A percentile compares a stretch with the other conserved stretches of the same genome.
phyloP scores from a whole-genome alignment of 164 flowering plant species.

The Vitis labrusca region DNA sequence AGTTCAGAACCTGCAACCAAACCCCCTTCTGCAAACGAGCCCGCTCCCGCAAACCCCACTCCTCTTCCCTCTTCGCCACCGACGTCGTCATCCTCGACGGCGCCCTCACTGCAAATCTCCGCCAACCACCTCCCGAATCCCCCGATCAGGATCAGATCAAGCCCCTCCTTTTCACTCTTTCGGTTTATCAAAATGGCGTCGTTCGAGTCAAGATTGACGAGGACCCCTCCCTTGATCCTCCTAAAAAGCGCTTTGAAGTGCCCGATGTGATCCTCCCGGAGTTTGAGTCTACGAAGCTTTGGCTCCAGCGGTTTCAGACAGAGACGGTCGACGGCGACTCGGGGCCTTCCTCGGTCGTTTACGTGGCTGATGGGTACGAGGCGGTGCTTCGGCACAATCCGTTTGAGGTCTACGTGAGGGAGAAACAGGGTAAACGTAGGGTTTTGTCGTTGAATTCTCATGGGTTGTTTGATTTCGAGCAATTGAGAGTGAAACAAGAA shows the following conservation, averaged over 20 bases:
- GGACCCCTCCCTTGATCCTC: slow-evolving; percentile 45
- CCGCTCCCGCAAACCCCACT: slow-evolving; percentile 64
- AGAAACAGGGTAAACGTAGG: slow-evolving; percentile 38
- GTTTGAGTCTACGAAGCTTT: slow-evolving; percentile 58
- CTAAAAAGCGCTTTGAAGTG: slow-evolving; percentile 79
- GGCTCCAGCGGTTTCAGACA: slow-evolving; percentile 54
- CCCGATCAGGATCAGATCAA: slow-evolving; percentile 20
- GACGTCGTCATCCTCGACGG: slow-evolving; percentile 61
- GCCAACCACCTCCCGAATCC: slow-evolving; percentile 19
- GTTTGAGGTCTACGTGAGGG: slow-evolving; percentile 79
- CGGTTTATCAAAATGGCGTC: slow-evolving; percentile 68
- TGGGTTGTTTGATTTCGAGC: slow-evolving; percentile 93
- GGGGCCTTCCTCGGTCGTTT: slow-evolving; percentile 45
- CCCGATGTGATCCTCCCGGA: slow-evolving; percentile 72
- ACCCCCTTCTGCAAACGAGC: slow-evolving; percentile 99
- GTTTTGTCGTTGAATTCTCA: slow-evolving; percentile 74
- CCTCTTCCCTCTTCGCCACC: slow-evolving; percentile 46
- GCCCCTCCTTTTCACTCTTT: slow-evolving; percentile 58
- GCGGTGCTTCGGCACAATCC: slow-evolving; percentile 82
- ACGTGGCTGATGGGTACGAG: slow-evolving; percentile 60
- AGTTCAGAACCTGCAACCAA: slow-evolving; percentile 92
- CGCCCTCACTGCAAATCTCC: slow-evolving; percentile 70
- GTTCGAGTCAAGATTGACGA: slow-evolving; percentile 80
- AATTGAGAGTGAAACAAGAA: slow-evolving; percentile 67
- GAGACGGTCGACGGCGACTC: slow-evolving; percentile 42